Percentiles rank a stretch among this genome's conserved stretches.
phyloP scores from a whole-genome alignment of 805 yeast genomes.

The Yamadazyma olivae region DNA sequence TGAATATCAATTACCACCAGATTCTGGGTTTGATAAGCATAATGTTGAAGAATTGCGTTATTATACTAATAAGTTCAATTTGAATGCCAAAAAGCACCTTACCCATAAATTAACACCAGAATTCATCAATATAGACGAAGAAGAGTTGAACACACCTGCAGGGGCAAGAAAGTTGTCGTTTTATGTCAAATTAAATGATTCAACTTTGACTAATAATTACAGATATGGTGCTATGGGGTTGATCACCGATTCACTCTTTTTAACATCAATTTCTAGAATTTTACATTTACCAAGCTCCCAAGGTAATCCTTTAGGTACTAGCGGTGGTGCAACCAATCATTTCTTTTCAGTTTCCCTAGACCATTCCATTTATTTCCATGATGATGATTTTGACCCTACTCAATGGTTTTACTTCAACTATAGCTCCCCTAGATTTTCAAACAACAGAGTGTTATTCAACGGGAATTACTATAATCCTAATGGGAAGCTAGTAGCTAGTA shows the following conservation, averaged over 20 bases:
- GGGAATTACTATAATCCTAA: constrained; percentile 27
- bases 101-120: constrained; percentile 28
- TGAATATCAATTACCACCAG: constrained; percentile 28
- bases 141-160: constrained; percentile 20
- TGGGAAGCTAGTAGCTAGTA: constrained; percentile 28
- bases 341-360: constrained; percentile 32
- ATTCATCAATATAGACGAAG: constrained; percentile 19
- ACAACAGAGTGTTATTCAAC: constrained; percentile 27
- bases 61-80: constrained; percentile 14
- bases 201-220: constrained; percentile 12
- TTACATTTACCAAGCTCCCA: constrained; percentile 22
- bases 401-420: constrained; percentile 30
- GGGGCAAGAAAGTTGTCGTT: constrained; percentile 31
- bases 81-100: constrained; percentile 6
- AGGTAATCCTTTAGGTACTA: constrained; percentile 12
- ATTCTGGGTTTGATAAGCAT: constrained; percentile 20
- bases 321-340: constrained; percentile 23
- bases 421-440: constrained; percentile 23
- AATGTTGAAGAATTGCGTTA: constrained; percentile 15
- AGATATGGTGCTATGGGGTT: constrained; percentile 25
- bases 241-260: constrained; percentile 30
- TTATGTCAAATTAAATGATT: constrained; percentile 27
- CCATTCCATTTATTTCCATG: constrained; percentile 34
- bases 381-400: constrained; percentile 31
- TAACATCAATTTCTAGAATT: constrained; percentile 26